Evolutionary conservation across 805 yeast genomes (phyloP).

Genomic region (Nakazawaea laoshanensis): DNA sequence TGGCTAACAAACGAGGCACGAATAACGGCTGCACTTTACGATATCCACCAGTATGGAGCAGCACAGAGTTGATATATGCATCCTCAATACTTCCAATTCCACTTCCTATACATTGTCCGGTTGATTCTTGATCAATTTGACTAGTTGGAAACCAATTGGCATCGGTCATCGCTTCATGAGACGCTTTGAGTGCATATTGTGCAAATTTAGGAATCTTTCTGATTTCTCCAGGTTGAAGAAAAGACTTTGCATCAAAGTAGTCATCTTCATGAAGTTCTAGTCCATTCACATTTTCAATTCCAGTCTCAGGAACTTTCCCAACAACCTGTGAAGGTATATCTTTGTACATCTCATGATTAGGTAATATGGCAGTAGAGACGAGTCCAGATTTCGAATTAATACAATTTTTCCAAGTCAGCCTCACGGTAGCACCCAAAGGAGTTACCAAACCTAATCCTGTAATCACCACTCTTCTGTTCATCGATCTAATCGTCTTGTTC

Average conservation of each 20-base stretch:
- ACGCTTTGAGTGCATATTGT: constrained; percentile 71
- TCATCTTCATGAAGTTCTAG: constrained; percentile 22
- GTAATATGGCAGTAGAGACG: constrained; percentile 38
- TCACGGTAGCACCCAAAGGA: constrained; percentile 73
- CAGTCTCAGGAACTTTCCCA: constrained; percentile 54
- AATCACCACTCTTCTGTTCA: constrained; percentile 69
- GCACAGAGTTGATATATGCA: constrained; percentile 51
- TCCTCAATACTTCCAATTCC: constrained; percentile 88
- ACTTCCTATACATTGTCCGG: constrained; percentile 86
- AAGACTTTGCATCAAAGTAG: constrained; percentile 29
- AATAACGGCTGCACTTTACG: constrained; percentile 77
- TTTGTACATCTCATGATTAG: constrained; percentile 33
- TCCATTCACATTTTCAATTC: constrained; percentile 3
- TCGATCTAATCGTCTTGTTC: no score
- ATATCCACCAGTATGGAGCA: constrained; percentile 42
- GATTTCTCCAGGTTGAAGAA: constrained; percentile 37
- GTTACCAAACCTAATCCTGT: constrained; percentile 87
- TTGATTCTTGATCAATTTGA: constrained; percentile 24
- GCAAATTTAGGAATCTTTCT: constrained; percentile 65
- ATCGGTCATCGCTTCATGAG: constrained; percentile 69
- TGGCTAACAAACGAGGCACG: constrained; percentile 73
- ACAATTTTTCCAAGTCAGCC: constrained; percentile 44
- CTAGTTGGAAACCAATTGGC: constrained; percentile 42
- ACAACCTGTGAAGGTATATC: constrained; percentile 66
- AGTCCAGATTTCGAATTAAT: constrained; percentile 49